Percentiles rank a stretch among this genome's conserved stretches.
Evolutionary conservation across 2,329 filamentous ascomycete genomes (phyloP).

Genomic region (Penicillium sp.): DNA sequence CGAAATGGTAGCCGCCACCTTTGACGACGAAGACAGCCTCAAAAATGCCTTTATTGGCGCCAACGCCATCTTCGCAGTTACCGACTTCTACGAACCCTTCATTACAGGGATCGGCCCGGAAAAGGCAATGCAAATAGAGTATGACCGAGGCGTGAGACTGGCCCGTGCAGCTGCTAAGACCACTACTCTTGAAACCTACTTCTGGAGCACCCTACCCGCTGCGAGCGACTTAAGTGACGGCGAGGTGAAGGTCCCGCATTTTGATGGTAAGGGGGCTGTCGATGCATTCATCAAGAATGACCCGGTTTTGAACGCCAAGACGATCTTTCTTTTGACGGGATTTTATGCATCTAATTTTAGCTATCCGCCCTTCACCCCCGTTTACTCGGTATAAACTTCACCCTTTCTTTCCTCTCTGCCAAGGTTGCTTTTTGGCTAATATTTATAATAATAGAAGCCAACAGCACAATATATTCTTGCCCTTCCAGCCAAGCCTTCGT

Average conservation of each 20-base stretch:
- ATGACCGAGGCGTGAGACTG: conserved; percentile 47
- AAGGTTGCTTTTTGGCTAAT: too few relatives aligned
- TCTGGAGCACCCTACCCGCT: conserved; percentile 53
- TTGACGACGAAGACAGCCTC: conserved; percentile 2
- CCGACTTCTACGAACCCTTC: conserved; percentile 48
- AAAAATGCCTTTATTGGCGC: conserved; percentile 11
- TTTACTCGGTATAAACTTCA: too few relatives aligned
- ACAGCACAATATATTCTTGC: too few relatives aligned
- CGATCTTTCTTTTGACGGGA: too few relatives aligned
- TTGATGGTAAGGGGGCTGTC: conserved; percentile 48
- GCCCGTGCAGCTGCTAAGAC: conserved; percentile 47
- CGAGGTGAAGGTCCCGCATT: conserved; percentile 44
- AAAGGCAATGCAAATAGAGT: conserved; percentile 44
- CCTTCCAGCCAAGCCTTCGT: too few relatives aligned
- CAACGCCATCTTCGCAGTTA: conserved; percentile 43
- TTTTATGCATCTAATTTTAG: too few relatives aligned
- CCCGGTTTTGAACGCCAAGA: background rate
- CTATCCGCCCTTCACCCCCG: too few relatives aligned
- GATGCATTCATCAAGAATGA: conserved; percentile 41
- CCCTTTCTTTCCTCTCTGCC: too few relatives aligned
- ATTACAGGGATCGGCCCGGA: conserved; percentile 29
- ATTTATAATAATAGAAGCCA: too few relatives aligned
- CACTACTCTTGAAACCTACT: conserved; percentile 47
- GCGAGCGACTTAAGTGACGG: conserved; percentile 29
- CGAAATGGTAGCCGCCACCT: background rate